Percentiles rank a stretch among this genome's conserved stretches.
phyloP scores from a whole-genome alignment of 371 early-diverging fungal genomes.

The Mortierella sp. region DNA sequence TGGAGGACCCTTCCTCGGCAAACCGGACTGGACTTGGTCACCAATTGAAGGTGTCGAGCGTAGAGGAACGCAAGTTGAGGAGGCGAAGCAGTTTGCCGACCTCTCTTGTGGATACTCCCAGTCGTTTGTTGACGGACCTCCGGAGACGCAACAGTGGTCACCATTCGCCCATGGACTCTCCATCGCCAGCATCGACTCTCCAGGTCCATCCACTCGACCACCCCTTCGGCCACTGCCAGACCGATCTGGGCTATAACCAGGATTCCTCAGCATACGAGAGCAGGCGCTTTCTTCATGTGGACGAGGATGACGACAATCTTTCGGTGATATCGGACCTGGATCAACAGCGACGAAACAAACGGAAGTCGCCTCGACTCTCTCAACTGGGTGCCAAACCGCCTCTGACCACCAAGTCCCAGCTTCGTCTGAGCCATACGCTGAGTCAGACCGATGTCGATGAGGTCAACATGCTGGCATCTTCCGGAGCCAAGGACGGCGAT shows the following conservation, averaged over 20 bases:
- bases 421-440: constrained; percentile 27
- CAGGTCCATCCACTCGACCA: not conserved
- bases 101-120: constrained; percentile 26
- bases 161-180: constrained; percentile 19
- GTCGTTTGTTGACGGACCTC: constrained; percentile 5
- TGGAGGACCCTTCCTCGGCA: not conserved
- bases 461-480: not conserved
- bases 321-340: constrained; percentile 13
- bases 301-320: constrained; percentile 19
- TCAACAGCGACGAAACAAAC: constrained; percentile 24
- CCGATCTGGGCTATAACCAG: constrained; percentile 1
- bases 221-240: too few relatives aligned
- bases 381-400: constrained; percentile 4
- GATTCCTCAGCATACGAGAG: not conserved
- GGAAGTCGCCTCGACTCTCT: constrained; percentile 24
- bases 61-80: constrained; percentile 29
- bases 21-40: not conserved
- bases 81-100: constrained; percentile 47
- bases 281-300: constrained; percentile 13
- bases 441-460: constrained; percentile 32
- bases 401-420: constrained; percentile 20
- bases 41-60: not conserved
- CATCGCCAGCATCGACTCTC: not conserved
- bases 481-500: not conserved
- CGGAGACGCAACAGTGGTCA: constrained; percentile 36